Conservation (phyloP, 441 rosid species). For the Breynia disticha region DNA sequence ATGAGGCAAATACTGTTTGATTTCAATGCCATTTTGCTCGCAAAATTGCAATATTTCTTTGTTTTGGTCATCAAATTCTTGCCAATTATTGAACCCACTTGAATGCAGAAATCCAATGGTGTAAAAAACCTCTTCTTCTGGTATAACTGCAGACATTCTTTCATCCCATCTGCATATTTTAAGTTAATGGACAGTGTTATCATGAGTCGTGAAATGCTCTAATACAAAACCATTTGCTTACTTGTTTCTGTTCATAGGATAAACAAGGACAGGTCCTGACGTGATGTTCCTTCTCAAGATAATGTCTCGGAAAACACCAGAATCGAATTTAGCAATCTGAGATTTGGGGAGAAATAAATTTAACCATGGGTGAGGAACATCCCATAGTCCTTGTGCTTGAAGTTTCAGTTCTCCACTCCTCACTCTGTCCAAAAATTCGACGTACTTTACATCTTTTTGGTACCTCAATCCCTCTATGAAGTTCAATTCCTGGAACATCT, state of each 20-base stretch:
- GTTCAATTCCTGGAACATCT: conserved; percentile 29
- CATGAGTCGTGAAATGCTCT: too few relatives aligned
- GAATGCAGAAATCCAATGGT: conserved; percentile 72
- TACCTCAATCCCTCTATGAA: conserved; percentile 35
- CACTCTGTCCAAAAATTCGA: conserved; percentile 72
- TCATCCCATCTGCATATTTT: conserved; percentile 62
- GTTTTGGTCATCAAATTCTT: conserved; percentile 50
- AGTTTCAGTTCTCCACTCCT: conserved; percentile 59
- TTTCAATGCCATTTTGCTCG: conserved; percentile 34
- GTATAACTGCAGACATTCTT: conserved; percentile 54
- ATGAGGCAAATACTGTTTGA: conserved; percentile 60
- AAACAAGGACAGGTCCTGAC: conserved; percentile 56
- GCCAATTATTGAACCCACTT: conserved; percentile 48
- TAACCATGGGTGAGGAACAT: conserved; percentile 97
- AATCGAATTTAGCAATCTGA: conserved; percentile 43
- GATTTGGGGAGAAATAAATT: conserved; percentile 77
- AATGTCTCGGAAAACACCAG: conserved; percentile 53
- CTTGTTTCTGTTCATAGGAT: conserved; percentile 80
- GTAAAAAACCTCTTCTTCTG: conserved; percentile 75
- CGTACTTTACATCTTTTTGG: conserved; percentile 49
- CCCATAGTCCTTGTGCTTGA: conserved; percentile 61
- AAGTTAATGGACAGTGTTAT: neutral
- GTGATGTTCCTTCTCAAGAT: conserved; percentile 59
- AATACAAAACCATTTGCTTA: conserved; percentile 14
- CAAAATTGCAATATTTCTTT: conserved; percentile 49